Evolutionary conservation across 164 flowering plant genomes (phyloP).

Genomic region (Stephania japonica): DNA sequence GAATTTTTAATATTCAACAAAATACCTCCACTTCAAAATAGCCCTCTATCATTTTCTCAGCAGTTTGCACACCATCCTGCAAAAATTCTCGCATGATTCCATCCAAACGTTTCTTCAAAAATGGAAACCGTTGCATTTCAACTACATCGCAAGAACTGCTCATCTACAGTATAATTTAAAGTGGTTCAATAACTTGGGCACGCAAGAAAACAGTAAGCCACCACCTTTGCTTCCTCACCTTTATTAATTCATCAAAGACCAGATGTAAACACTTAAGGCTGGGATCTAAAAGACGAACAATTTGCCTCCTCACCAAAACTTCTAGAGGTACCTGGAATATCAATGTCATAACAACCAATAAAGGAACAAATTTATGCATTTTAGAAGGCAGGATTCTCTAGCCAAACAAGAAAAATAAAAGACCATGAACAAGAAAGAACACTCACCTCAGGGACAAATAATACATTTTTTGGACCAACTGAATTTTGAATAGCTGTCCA

Average conservation of each 20-base stretch:
- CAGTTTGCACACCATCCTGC: constrained; percentile 38
- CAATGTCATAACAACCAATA: not conserved
- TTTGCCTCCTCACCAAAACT: constrained; percentile 46
- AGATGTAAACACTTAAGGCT: constrained; percentile 52
- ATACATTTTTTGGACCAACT: constrained; percentile 41
- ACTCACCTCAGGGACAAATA: constrained; percentile 58
- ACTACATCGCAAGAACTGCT: constrained; percentile 35
- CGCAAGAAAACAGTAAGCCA: not conserved
- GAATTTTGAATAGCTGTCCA: constrained; percentile 54
- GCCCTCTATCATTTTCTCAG: constrained; percentile 43
- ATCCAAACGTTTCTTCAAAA: constrained; percentile 41
- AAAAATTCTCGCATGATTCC: constrained; percentile 46
- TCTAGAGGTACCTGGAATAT: constrained; percentile 52
- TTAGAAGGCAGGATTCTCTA: not conserved
- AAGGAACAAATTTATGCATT: not conserved
- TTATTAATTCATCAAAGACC: constrained; percentile 48
- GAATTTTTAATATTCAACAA: not conserved
- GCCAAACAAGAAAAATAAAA: not conserved
- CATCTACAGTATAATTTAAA: constrained; percentile 31
- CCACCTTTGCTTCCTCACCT: constrained; percentile 27
- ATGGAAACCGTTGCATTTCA: constrained; percentile 51
- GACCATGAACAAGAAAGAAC: not conserved
- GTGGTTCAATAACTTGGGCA: not conserved
- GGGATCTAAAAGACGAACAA: constrained; percentile 54
- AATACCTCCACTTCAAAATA: constrained; percentile 57